Conservation (phyloP, 768 basidiomycete species). For the Kwoniella europaea region DNA sequence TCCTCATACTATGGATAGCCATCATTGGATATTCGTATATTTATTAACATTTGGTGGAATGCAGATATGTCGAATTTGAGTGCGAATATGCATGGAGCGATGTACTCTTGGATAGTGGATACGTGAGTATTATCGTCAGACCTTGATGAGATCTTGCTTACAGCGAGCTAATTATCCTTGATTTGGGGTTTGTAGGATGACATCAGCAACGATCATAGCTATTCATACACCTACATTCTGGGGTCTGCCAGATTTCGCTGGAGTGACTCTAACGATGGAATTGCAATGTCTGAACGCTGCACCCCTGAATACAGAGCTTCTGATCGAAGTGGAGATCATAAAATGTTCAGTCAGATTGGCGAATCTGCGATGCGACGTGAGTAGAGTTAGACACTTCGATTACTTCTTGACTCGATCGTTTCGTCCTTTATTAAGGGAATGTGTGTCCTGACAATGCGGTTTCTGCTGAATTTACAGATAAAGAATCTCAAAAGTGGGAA, state of each 20-base stretch:
- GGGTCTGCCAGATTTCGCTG: conserved; percentile 41
- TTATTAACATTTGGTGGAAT: background rate
- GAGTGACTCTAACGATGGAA: conserved; percentile 40
- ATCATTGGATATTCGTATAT: background rate
- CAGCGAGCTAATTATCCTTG: too few species aligned
- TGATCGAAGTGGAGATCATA: conserved; percentile 27
- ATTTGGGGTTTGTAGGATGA: conserved; percentile 18
- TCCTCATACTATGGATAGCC: background rate
- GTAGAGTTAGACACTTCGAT: background rate
- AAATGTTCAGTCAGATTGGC: conserved; percentile 26
- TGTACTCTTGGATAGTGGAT: conserved; percentile 42
- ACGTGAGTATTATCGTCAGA: conserved; percentile 27
- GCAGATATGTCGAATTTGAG: conserved; percentile 42
- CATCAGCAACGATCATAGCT: conserved; percentile 38
- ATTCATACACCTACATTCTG: conserved; percentile 45
- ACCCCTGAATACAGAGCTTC: conserved; percentile 24
- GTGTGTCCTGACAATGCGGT: too few species aligned
- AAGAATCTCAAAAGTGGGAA: conserved; percentile 25
- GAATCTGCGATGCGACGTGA: conserved; percentile 36
- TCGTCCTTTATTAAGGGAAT: too few species aligned
- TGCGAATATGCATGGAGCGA: conserved; percentile 42
- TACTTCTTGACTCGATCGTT: background rate
- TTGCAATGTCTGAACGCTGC: conserved; percentile 41
- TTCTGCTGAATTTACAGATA: conserved; percentile 18
- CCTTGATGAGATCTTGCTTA: too few species aligned